A percentile compares a stretch with the other conserved stretches of the same genome.
These are phyloP conservation scores for Nigrospora sphaerica DNA, from an alignment of 2,329 filamentous ascomycete species.

Conservation along the genomic window DNA sequence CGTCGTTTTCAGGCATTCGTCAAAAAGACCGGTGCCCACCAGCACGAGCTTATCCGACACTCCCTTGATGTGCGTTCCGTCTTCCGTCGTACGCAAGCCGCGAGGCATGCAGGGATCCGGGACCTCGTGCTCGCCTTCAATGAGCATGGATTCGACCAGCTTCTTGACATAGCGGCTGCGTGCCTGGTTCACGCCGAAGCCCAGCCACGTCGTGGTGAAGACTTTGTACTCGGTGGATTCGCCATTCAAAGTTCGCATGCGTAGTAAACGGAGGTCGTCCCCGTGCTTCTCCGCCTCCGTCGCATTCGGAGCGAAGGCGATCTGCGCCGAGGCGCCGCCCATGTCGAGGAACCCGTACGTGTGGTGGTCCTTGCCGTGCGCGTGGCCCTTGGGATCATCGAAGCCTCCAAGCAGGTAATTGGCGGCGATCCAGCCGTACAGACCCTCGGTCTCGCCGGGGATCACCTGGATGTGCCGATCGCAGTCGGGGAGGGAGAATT, in stretches of 20 bases:
- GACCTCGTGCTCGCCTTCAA: constrained; percentile 54
- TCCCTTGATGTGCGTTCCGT: constrained; percentile 50
- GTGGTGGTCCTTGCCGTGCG: constrained; percentile 80
- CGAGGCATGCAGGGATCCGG: constrained; percentile 87
- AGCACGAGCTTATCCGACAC: constrained; percentile 44
- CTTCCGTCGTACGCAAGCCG: constrained; percentile 65
- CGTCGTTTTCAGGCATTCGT: constrained; percentile 74
- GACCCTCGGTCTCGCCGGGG: constrained; percentile 85
- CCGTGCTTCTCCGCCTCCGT: constrained; percentile 88
- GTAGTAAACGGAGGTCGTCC: constrained; percentile 78
- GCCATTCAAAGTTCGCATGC: constrained; percentile 78
- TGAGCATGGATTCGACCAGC: constrained; percentile 60
- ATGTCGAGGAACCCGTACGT: constrained; percentile 98
- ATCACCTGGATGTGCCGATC: constrained; percentile 87
- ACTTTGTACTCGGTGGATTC: constrained; percentile 73
- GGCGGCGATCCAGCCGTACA: constrained; percentile 96
- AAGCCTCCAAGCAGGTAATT: constrained; percentile 94
- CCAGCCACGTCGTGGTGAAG: constrained; percentile 94
- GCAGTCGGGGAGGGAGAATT: constrained; percentile 87
- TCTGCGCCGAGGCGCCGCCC: constrained; percentile 96
- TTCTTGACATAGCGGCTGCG: constrained; percentile 75
- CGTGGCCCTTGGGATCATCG: constrained; percentile 65
- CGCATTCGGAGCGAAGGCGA: constrained; percentile 90
- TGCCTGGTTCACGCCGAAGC: constrained; percentile 94
- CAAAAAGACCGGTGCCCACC: constrained; percentile 79